phyloP scores from a whole-genome alignment of 148 eudicot genomes.

The Pharnaceum exiguum region DNA sequence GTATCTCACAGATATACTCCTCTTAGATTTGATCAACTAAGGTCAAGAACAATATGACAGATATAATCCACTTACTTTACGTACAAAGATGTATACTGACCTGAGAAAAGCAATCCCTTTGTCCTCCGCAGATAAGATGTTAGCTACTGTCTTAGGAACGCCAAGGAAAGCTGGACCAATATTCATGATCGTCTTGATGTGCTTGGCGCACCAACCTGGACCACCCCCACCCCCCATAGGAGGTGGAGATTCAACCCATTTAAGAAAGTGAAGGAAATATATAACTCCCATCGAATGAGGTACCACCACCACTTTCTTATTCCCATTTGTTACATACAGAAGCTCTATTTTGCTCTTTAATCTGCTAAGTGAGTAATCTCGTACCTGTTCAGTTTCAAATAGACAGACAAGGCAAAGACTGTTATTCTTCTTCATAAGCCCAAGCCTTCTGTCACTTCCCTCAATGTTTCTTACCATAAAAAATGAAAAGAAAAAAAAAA shows the following conservation, averaged over 20 bases:
- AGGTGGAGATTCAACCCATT: conserved; percentile 59
- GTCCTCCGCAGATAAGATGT: conserved; percentile 53
- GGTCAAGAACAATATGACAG: no score
- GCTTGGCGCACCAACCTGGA: conserved; percentile 56
- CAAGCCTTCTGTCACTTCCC: no score
- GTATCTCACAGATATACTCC: no score
- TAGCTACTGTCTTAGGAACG: conserved; percentile 51
- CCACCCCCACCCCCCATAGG: conserved; percentile 68
- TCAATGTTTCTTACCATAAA: no score
- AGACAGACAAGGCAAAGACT: not conserved
- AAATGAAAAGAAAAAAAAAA: no score
- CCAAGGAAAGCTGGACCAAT: conserved; percentile 64
- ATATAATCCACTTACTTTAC: no score
- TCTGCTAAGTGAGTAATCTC: conserved; percentile 60
- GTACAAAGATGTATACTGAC: no score
- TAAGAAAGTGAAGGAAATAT: conserved; percentile 65
- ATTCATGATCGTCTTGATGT: conserved; percentile 61
- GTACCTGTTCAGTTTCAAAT: conserved; percentile 31
- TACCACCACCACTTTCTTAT: conserved; percentile 63
- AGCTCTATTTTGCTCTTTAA: conserved; percentile 69
- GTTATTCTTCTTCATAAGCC: not conserved
- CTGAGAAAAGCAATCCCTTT: conserved; percentile 60
- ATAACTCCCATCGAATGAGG: conserved; percentile 71
- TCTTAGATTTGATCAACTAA: not conserved
- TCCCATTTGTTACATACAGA: conserved; percentile 54